A percentile compares a stretch with the other conserved stretches of the same genome.
These are phyloP conservation scores for Apiospora sp. DNA, from an alignment of 2,329 filamentous ascomycete genomes.

Conservation along the genomic window DNA sequence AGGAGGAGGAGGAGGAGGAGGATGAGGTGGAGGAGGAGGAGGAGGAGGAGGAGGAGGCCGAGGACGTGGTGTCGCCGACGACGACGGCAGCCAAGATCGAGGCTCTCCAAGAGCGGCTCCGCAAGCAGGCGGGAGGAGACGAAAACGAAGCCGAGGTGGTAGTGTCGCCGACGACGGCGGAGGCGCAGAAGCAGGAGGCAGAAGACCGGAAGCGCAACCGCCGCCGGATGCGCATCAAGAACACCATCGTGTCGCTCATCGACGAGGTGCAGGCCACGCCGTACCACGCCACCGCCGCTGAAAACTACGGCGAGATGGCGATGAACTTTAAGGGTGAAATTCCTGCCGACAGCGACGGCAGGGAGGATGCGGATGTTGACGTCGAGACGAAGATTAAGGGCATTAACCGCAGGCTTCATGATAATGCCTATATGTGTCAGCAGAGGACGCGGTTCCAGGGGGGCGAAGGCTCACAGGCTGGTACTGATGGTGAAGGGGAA, in stretches of 20 bases:
- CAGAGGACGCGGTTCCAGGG: background rate
- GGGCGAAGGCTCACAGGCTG: background rate
- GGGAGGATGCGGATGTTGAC: background rate
- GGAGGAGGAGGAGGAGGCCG: no score
- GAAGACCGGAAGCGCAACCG: background rate
- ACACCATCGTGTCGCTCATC: background rate
- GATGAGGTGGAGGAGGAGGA: no score
- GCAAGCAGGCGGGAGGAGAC: background rate
- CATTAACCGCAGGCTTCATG: background rate
- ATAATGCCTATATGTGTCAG: background rate
- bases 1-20: no score
- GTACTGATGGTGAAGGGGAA: background rate
- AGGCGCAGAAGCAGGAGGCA: background rate
- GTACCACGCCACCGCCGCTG: background rate
- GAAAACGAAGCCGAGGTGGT: background rate
- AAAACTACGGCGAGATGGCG: background rate
- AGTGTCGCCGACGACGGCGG: background rate
- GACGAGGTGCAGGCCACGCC: background rate
- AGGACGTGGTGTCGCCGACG: no score
- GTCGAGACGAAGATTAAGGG: background rate
- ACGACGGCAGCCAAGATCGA: background rate
- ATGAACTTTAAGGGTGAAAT: no score
- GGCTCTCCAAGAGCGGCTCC: background rate
- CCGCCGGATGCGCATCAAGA: background rate
- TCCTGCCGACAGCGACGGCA: background rate